Evolutionary conservation across 2,329 filamentous ascomycete species (phyloP).

Genomic region (Chaetomium strumarium): DNA sequence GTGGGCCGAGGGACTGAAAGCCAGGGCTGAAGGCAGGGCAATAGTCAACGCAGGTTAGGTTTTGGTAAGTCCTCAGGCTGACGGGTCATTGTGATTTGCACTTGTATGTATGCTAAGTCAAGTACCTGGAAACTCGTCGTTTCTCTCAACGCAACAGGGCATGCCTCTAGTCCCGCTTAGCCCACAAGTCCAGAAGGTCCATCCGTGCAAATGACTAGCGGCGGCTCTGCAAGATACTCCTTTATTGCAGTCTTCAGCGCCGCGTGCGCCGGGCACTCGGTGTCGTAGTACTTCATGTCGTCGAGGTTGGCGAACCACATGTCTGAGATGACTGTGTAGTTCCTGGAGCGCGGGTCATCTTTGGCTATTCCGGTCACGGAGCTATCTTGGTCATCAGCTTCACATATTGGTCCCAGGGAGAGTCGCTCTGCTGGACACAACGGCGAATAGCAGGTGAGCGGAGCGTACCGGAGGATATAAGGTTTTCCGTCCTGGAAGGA

Average conservation of each 20-base stretch:
- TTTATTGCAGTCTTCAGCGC: constrained; percentile 34
- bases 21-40: constrained; percentile 22
- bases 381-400: constrained; percentile 6
- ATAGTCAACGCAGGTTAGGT: background rate
- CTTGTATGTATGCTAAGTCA: too few species aligned
- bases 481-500: constrained; percentile 59
- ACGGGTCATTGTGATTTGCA: too few species aligned
- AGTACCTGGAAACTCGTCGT: too few species aligned
- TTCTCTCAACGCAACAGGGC: too few species aligned
- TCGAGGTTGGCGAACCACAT: constrained; percentile 58
- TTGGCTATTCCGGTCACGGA: constrained; percentile 47
- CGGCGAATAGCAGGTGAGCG: background rate
- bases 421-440: background rate
- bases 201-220: constrained; percentile 38
- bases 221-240: constrained; percentile 32
- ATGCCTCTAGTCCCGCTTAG: background rate
- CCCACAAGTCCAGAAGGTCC: background rate
- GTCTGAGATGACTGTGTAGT: constrained; percentile 59
- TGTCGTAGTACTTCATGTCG: constrained; percentile 67
- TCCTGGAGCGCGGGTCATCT: constrained; percentile 55
- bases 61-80: too few species aligned
- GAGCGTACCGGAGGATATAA: constrained; percentile 51
- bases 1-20: constrained; percentile 37
- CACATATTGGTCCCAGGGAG: background rate
- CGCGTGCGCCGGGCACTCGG: constrained; percentile 40